Evolutionary conservation across 441 rosid species (phyloP), one percentile per base, ranked within the genome.

Genomic region (Omphalea diandra): DNA sequence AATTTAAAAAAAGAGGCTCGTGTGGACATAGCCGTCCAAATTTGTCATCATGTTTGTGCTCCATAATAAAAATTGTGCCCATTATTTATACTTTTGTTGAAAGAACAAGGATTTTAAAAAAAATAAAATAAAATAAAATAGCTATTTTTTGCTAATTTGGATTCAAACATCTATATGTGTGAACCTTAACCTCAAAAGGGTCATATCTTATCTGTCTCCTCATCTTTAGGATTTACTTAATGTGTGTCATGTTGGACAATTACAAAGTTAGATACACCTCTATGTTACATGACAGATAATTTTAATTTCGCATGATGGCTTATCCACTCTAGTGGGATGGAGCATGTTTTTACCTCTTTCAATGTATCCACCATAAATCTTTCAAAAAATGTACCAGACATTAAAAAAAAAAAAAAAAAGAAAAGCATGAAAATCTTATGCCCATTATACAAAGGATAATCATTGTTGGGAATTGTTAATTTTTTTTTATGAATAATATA

Each of bases 311-410:
- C 9, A 60, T 35, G 64, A 0, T 35, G 49, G 49, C 49, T 22
- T 61, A 14, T 36, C 64, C 20, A 15, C 35, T 41, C 24, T 18
- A 27, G 65, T 57, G 44, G 62, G 70, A 49, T 38, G 62, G 38
- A 32, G 36, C 49, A n/a, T 56, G 1, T 54, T 52, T 26, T 38
- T 8, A 43, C 68, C 33, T 46, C 73, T 76, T 67, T 67, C 73
- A 62, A 36, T 71, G 62, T 10, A 66, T 32, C 17, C 22, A 0
- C 14, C 33, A 3, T 27, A 36, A 17, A n/a, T n/a, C n/a, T n/a
- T n/a, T n/a, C n/a, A n/a, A n/a, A n/a, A n/a, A n/a, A n/a, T n/a
- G n/a, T n/a, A n/a, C n/a, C n/a, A n/a, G n/a, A n/a, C n/a, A n/a
- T n/a, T n/a, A n/a, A n/a, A n/a, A n/a, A n/a, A n/a, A n/a, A n/a